These are phyloP conservation scores for Combretum micranthum DNA, from an alignment of 345 rosid genomes.

Conservation along the genomic window DNA sequence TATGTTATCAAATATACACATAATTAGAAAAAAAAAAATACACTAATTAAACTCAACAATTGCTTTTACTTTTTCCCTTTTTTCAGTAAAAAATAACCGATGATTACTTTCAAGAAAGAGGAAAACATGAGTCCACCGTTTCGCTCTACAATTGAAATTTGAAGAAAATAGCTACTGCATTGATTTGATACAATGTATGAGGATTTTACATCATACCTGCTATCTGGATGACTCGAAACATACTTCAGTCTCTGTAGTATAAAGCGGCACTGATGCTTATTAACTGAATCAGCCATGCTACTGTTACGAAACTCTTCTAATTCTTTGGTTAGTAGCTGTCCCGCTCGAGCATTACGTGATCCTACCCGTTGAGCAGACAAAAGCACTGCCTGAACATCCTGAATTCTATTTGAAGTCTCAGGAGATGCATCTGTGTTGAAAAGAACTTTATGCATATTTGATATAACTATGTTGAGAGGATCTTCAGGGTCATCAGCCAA, in stretches of 20 bases:
- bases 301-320: conserved; percentile 87
- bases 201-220: conserved; percentile 36
- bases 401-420: conserved; percentile 69
- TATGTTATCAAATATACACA: not conserved
- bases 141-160: not conserved
- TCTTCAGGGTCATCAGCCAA: conserved; percentile 98
- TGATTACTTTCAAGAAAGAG: not conserved
- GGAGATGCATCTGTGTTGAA: conserved; percentile 78
- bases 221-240: conserved; percentile 57
- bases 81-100: too few relatives aligned
- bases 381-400: conserved; percentile 94
- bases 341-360: conserved; percentile 81
- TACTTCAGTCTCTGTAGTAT: conserved; percentile 89
- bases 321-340: conserved; percentile 71
- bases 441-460: conserved; percentile 81
- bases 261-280: conserved; percentile 88
- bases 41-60: not conserved
- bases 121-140: not conserved
- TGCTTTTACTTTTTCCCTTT: too few relatives aligned
- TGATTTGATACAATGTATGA: not conserved
- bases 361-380: conserved; percentile 83
- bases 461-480: conserved; percentile 69
- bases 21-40: too few relatives aligned
- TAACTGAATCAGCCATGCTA: conserved; percentile 81
- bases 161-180: too few relatives aligned